These are phyloP conservation scores for Ascoidea rubescens DNA, from an alignment of 805 yeast species.

Conservation along the genomic window DNA sequence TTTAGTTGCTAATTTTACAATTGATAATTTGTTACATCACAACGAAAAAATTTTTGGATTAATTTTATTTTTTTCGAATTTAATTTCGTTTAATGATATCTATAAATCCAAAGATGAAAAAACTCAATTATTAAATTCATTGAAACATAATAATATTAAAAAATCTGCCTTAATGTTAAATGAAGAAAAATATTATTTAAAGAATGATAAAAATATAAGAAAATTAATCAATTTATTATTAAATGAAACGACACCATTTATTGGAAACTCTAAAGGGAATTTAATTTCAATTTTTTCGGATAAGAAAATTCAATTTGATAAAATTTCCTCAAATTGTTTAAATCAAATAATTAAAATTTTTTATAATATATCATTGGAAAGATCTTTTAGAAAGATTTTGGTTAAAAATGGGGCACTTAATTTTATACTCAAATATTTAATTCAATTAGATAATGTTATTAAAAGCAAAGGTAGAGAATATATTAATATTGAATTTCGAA, in stretches of 20 bases:
- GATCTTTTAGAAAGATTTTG: conserved; percentile 19
- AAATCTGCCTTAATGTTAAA: too few relatives aligned
- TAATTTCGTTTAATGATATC: background rate
- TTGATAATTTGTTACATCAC: background rate
- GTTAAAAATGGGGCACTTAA: conserved; percentile 33
- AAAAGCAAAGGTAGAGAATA: conserved; percentile 9
- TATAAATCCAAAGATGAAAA: background rate
- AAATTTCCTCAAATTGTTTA: conserved; percentile 13
- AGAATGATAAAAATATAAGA: conserved; percentile 4
- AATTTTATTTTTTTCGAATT: background rate
- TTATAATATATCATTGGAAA: conserved; percentile 19
- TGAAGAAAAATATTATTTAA: conserved; percentile 1
- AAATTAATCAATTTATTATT: conserved; percentile 14
- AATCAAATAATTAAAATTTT: conserved; percentile 22
- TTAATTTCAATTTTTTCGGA: conserved; percentile 7
- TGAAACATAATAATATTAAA: too few relatives aligned
- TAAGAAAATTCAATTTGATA: conserved; percentile 5
- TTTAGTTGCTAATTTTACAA: too few relatives aligned
- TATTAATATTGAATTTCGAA: conserved; percentile 11
- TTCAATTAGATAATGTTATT: conserved; percentile 17
- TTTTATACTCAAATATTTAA: conserved; percentile 24
- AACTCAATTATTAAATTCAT: background rate
- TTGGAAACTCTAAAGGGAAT: background rate
- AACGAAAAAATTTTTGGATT: background rate
- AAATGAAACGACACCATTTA: background rate